Evolutionary conservation across 495 filamentous ascomycete genomes (phyloP), one percentile per base, ranked within the genome.

Genomic region (Trichoderma orchidacearum): DNA sequence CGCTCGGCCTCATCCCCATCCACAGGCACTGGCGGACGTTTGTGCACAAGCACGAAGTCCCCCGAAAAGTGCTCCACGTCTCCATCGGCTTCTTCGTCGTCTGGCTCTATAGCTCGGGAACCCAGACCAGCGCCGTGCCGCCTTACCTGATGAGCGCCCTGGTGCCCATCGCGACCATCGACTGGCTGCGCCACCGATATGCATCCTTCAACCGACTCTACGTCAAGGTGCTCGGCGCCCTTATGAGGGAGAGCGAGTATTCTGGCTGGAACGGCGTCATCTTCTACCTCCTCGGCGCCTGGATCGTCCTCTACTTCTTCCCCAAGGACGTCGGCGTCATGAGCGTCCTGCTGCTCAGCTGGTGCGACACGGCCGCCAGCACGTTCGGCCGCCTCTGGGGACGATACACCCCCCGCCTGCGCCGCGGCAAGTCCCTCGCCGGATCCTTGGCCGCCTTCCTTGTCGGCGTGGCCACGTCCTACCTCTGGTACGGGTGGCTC

Each of bases 231-330:
- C 64, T 96, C 18, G 93, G 93, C 31, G 87, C 90, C 13, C 75
- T 97, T 57, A 99, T 99, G 93, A 86, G 93, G 55, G 93, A 99
- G 74, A 88, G 84, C 55, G 93, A 99, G 70, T 95, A 90, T 55
- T 73, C 80, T 15, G 87, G 88, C 31, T 97, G 86, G 75, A 99
- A 99, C 66, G 93, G 93, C 36, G 92, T 96, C 54, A 91, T 99
- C 56, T 96, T 87, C 79, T 99, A 96, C 64, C 80, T 99, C 5
- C 78, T 95, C 11, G 93, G 93, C 13, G 85, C 90, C 21, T 96
- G 89, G 76, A 78, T 81, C 17, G 90, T 88, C 25, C 78, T 99
- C 38, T 77, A 81, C 56, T 90, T 89, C 69, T 91, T 90, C 67
- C 90, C 90, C 27, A 97, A 96, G 68, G 93, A 99, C 61, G 80